A percentile compares a stretch with the other conserved stretches of the same genome.
These are phyloP conservation scores for Talaromyces amestolkiae DNA, from an alignment of 2,329 filamentous ascomycete species.

Conservation along the genomic window DNA sequence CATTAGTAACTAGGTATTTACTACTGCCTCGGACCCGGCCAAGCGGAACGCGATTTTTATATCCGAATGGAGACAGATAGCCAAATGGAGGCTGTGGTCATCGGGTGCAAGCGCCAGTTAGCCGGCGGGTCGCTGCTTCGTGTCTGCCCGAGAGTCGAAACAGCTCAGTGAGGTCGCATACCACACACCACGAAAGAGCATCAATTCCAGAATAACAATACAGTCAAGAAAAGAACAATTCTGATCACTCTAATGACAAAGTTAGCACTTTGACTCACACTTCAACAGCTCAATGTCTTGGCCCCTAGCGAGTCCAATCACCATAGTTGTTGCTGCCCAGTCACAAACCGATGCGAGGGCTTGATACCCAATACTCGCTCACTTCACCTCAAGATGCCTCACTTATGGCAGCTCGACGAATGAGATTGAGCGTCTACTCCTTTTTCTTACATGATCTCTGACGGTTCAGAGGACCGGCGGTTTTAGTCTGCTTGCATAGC, in stretches of 20 bases:
- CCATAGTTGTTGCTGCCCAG: conserved; percentile 14
- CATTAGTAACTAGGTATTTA: too few relatives aligned
- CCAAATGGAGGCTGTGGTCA: neutral
- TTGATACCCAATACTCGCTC: conserved; percentile 19
- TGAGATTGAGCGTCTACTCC: neutral
- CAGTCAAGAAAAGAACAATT: neutral
- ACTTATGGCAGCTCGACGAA: conserved; percentile 18
- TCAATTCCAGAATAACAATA: neutral
- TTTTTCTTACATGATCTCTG: neutral
- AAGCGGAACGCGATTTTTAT: neutral
- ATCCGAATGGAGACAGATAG: neutral
- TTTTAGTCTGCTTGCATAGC: neutral
- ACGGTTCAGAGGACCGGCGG: neutral
- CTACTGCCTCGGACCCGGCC: neutral
- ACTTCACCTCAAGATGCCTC: conserved; percentile 17
- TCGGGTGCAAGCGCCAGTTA: neutral
- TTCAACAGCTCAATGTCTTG: neutral
- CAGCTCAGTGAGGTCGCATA: neutral
- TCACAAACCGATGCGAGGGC: conserved; percentile 1
- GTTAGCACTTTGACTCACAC: conserved; percentile 1
- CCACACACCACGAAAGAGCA: neutral
- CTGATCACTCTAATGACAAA: neutral
- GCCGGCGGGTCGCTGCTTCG: conserved; percentile 18
- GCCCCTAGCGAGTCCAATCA: neutral
- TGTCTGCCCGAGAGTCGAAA: conserved; percentile 15